These are phyloP conservation scores for Saturnispora sekii DNA, from an alignment of 805 yeast species.

Conservation along the genomic window DNA sequence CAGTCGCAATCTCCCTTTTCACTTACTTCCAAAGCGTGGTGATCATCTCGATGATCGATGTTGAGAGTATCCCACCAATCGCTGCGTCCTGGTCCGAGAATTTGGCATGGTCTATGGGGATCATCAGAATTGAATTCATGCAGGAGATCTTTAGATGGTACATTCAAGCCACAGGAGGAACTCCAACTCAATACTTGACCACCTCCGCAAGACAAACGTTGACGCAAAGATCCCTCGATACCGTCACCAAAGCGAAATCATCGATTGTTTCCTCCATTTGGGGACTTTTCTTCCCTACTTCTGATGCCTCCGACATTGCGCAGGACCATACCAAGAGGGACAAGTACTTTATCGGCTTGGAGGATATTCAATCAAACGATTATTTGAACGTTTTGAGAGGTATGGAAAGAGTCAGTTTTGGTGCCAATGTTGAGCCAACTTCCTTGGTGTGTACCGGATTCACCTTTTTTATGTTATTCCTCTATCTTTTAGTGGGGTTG, in stretches of 20 bases:
- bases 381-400: constrained; percentile 72
- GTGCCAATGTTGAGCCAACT: constrained; percentile 71
- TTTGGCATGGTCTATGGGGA: constrained; percentile 91
- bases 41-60: constrained; percentile 75
- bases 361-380: constrained; percentile 41
- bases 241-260: background rate
- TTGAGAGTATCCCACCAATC: constrained; percentile 81
- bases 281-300: constrained; percentile 16
- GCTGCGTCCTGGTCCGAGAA: constrained; percentile 90
- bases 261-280: constrained; percentile 12
- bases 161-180: constrained; percentile 82
- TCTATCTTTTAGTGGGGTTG: constrained; percentile 57
- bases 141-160: constrained; percentile 80
- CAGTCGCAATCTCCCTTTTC: constrained; percentile 76
- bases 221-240: constrained; percentile 55
- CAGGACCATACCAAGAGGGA: background rate
- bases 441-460: constrained; percentile 80
- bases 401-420: constrained; percentile 71
- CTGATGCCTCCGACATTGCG: background rate
- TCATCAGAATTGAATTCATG: constrained; percentile 71
- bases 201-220: constrained; percentile 55
- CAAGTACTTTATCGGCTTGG: constrained; percentile 7
- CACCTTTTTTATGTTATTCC: constrained; percentile 73
- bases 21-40: constrained; percentile 84
- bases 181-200: constrained; percentile 59